Base-by-base conservation (phyloP, 2,329 filamentous ascomycete genomes). In the Aphanocladium album region DNA sequence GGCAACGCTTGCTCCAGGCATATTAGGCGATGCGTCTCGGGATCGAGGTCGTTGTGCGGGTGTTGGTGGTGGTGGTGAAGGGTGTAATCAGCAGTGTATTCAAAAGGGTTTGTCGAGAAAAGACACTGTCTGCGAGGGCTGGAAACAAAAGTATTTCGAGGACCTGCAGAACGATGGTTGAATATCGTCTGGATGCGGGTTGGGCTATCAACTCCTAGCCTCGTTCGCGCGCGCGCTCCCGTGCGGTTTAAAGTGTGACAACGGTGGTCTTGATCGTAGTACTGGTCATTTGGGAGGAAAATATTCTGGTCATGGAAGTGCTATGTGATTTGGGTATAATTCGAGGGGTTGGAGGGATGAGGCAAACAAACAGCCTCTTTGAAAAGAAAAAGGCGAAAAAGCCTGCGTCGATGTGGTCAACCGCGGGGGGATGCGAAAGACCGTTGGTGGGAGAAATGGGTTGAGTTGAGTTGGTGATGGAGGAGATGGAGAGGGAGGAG, bases 191-290 rank as follows among this genome's bases (percentile, higher is more conserved):
- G 72, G 51, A 43, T 52, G 49, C 54, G 46, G 49, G 49, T 62
- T 58, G 19, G 43, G 55, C 57, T 63, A 37, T 60, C 61, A 55
- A 53, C 47, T 62, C 55, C 49, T 62, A 63, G 66, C 73, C 81
- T 84, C 81, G 76, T 82, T 83, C 81, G 80, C 81, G 78, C 81
- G 80, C 56, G 56, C 81, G 78, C 80, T 85, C 83, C 83, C 85
- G 84, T 86, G 79, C 80, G 81, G 76, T 84, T 88, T 84, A 88
- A 87, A 88, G 85, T 81, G 84, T 87, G 83, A 81, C 82, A 79
- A 77, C 77, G 72, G 72, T 76, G 79, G 79, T 80, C 79, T 79
- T 65, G 77, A 67, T 71, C 68, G 73, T 75, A 66, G 68, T 73
- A 68, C 69, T 81, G 75, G 76, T 85, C 84, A 87, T 87, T 77